Evolutionary conservation across 2,329 filamentous ascomycete genomes (phyloP).

Genomic region (Lachnellula hyalina): DNA sequence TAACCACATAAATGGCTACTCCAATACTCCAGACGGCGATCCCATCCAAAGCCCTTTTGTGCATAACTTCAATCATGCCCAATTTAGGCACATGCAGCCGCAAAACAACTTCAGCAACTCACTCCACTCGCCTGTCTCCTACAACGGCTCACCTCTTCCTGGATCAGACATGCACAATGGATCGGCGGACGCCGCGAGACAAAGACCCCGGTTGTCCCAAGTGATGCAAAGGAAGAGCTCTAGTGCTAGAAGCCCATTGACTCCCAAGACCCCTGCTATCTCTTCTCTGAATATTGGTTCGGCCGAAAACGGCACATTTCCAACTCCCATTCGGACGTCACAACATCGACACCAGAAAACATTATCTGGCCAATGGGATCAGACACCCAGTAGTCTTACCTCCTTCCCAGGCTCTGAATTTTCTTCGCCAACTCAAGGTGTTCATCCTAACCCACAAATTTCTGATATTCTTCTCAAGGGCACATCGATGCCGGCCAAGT

Average conservation of each 20-base stretch:
- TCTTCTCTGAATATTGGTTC: conserved; percentile 64
- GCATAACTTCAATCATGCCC: conserved; percentile 69
- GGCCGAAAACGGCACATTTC: conserved; percentile 64
- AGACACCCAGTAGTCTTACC: conserved; percentile 75
- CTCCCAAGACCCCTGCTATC: conserved; percentile 74
- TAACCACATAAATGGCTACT: conserved; percentile 71
- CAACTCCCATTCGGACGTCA: conserved; percentile 67
- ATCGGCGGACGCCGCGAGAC: conserved; percentile 47
- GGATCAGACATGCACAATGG: conserved; percentile 44
- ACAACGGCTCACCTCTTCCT: conserved; percentile 45
- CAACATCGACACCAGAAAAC: conserved; percentile 70
- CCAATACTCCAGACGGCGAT: conserved; percentile 84
- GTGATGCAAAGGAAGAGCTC: conserved; percentile 65
- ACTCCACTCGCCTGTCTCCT: conserved; percentile 47
- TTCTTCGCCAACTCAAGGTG: conserved; percentile 69
- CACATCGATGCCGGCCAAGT: conserved; percentile 85
- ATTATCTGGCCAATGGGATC: conserved; percentile 83
- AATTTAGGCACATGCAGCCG: conserved; percentile 66
- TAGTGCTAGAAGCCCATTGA: conserved; percentile 73
- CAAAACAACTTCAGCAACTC: conserved; percentile 51
- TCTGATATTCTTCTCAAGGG: conserved; percentile 85
- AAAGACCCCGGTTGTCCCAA: conserved; percentile 54
- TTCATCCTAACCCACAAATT: conserved; percentile 67
- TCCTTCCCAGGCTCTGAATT: conserved; percentile 88
- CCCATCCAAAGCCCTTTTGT: conserved; percentile 89